phyloP scores from a whole-genome alignment of 257 asterid genomes.

The Nicotiana paniculata region DNA sequence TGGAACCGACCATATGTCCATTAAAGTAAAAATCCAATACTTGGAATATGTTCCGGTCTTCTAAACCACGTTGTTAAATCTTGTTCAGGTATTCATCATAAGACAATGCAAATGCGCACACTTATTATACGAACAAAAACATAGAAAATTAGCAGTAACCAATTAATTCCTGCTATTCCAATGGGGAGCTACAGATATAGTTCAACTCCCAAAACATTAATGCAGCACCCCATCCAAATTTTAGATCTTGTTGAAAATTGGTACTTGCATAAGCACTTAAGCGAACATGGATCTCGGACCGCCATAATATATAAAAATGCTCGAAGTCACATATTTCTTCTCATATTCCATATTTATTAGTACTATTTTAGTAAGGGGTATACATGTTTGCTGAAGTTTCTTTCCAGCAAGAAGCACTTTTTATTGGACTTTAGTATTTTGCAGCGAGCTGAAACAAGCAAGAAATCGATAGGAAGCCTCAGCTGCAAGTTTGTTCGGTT shows the following conservation, averaged over 20 bases:
- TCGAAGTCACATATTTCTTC: neutral
- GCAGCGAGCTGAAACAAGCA: neutral
- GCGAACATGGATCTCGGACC: neutral
- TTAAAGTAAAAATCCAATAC: neutral
- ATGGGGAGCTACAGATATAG: neutral
- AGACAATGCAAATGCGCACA: neutral
- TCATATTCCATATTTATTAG: neutral
- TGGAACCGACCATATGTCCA: neutral
- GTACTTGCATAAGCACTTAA: neutral
- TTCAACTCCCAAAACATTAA: neutral
- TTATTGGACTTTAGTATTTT: neutral
- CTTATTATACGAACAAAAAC: neutral
- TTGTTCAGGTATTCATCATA: neutral
- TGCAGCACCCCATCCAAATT: neutral
- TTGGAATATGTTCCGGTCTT: neutral
- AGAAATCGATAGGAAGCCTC: neutral
- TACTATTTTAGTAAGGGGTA: neutral
- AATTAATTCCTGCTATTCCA: neutral
- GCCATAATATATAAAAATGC: neutral
- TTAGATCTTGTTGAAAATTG: neutral
- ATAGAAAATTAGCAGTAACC: neutral
- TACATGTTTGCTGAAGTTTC: neutral
- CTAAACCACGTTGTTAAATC: neutral
- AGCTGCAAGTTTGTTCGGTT: neutral
- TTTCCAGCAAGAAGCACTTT: neutral